Evolutionary conservation across 1,284 basidiomycete species (phyloP).

Genomic region (Cutaneotrichosporon cavernicola): DNA sequence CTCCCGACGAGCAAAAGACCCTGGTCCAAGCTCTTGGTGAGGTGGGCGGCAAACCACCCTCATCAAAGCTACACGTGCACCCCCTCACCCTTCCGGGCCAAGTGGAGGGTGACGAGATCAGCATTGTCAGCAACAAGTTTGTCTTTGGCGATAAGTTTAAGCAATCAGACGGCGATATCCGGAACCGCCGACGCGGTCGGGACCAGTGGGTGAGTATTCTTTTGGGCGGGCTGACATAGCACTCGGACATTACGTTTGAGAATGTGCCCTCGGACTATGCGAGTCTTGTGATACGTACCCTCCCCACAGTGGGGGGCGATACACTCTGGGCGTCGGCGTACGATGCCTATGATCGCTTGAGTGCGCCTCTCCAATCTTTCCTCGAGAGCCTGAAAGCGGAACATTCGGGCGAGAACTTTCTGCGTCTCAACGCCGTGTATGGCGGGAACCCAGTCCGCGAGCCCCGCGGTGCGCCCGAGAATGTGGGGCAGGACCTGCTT

Average conservation of each 20-base stretch:
- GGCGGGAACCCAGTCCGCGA: conserved; percentile 16
- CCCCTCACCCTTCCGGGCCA: conserved; percentile 59
- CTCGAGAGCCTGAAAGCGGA: conserved; percentile 62
- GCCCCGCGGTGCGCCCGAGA: conserved; percentile 60
- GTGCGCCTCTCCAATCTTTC: conserved; percentile 59
- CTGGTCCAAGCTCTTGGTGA: conserved; percentile 58
- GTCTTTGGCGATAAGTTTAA: conserved; percentile 41
- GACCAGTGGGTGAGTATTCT: conserved; percentile 14
- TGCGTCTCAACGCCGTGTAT: conserved; percentile 41
- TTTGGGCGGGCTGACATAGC: conserved; percentile 14
- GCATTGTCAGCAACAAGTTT: conserved; percentile 56
- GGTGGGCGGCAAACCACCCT: conserved; percentile 60
- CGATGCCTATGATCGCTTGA: conserved; percentile 65
- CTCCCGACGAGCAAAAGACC: conserved; percentile 54
- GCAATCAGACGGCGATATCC: conserved; percentile 16
- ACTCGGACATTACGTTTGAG: conserved; percentile 67
- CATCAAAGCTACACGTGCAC: conserved; percentile 63
- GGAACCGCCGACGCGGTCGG: conserved; percentile 16
- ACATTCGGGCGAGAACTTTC: conserved; percentile 61
- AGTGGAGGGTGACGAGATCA: conserved; percentile 55
- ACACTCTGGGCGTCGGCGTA: conserved; percentile 59
- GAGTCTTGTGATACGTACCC: conserved; percentile 61
- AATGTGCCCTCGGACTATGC: conserved; percentile 64
- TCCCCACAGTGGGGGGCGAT: conserved; percentile 57
- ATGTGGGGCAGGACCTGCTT: conserved; percentile 60